Percentiles rank a stretch among this genome's conserved stretches.
These are phyloP conservation scores for Penicillium psychrofluorescens DNA, from an alignment of 495 filamentous ascomycete species.

Conservation along the genomic window DNA sequence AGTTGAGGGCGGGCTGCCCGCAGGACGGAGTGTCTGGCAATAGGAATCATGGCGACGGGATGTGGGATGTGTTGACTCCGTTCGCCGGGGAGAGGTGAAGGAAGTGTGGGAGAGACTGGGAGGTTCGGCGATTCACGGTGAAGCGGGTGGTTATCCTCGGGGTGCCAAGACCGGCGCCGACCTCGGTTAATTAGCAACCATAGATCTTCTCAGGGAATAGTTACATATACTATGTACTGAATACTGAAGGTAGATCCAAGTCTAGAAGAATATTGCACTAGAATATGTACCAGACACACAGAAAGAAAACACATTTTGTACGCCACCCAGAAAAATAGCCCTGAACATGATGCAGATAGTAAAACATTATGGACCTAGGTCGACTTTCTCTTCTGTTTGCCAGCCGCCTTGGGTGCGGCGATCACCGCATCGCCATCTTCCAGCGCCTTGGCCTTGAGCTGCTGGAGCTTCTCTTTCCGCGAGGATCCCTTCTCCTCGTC, in stretches of 20 bases:
- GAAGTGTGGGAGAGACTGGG: neutral
- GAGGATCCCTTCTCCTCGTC: slow-evolving; percentile 42
- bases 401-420: slow-evolving; percentile 18
- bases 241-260: no score
- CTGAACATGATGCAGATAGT: slow-evolving; percentile 20
- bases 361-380: slow-evolving; percentile 12
- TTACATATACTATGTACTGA: no score
- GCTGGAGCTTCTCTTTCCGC: slow-evolving; percentile 51
- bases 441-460: slow-evolving; percentile 44
- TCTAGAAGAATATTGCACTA: no score
- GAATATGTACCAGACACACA: slow-evolving; percentile 3
- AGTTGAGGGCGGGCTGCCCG: slow-evolving; percentile 43
- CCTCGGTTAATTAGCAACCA: slow-evolving; percentile 27
- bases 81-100: no score
- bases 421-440: slow-evolving; percentile 28
- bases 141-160: slow-evolving; percentile 24
- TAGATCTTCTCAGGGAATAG: no score
- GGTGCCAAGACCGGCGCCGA: slow-evolving; percentile 26
- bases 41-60: slow-evolving; percentile 30
- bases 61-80: no score
- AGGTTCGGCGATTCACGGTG: slow-evolving; percentile 22
- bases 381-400: slow-evolving; percentile 41
- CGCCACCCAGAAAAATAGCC: slow-evolving; percentile 13
- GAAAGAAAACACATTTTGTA: slow-evolving; percentile 31
- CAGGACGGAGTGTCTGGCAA: slow-evolving; percentile 37